phyloP scores from a whole-genome alignment of 1,284 basidiomycete species.

The Tranzscheliella williamsii region DNA sequence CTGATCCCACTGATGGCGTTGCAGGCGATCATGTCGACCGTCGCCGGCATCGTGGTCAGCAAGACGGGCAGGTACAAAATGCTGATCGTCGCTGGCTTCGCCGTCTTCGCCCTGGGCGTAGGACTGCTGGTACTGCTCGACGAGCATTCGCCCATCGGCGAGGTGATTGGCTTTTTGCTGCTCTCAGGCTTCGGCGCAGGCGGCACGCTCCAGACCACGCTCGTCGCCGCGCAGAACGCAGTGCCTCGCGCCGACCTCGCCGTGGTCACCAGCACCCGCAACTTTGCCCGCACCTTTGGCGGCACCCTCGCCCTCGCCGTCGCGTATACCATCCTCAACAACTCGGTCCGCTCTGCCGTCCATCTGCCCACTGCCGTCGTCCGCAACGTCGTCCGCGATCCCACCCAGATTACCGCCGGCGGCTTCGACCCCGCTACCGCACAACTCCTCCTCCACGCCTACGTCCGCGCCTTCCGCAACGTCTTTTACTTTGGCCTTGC shows the following conservation, averaged over 20 bases:
- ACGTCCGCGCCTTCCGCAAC: slow-evolving; percentile 67
- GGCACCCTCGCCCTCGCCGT: slow-evolving; percentile 70
- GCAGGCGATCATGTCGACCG: slow-evolving; percentile 61
- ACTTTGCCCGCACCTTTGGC: slow-evolving; percentile 71
- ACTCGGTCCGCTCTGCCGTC: slow-evolving; percentile 18
- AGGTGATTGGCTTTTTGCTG: slow-evolving; percentile 71
- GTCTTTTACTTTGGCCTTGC: slow-evolving; percentile 64
- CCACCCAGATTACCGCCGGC: slow-evolving; percentile 17
- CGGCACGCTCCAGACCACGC: slow-evolving; percentile 60
- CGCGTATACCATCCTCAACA: slow-evolving; percentile 64
- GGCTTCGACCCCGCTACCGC: slow-evolving; percentile 7
- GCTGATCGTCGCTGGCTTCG: slow-evolving; percentile 71
- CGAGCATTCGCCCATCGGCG: slow-evolving; percentile 65
- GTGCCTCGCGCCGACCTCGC: slow-evolving; percentile 72
- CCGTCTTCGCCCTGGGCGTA: slow-evolving; percentile 55
- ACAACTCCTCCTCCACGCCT: slow-evolving; percentile 66
- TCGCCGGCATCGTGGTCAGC: slow-evolving; percentile 70
- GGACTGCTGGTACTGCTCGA: slow-evolving; percentile 72
- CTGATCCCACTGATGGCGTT: slow-evolving; percentile 71
- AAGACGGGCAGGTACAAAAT: slow-evolving; percentile 71
- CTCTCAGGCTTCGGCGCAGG: slow-evolving; percentile 73
- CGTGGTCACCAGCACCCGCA: slow-evolving; percentile 72
- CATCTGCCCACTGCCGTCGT: slow-evolving; percentile 9
- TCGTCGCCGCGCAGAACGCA: slow-evolving; percentile 72
- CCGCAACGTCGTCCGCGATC: slow-evolving; percentile 24